Evolutionary conservation across 1,284 basidiomycete species (phyloP).

Genomic region (Irpex rosettiformis): DNA sequence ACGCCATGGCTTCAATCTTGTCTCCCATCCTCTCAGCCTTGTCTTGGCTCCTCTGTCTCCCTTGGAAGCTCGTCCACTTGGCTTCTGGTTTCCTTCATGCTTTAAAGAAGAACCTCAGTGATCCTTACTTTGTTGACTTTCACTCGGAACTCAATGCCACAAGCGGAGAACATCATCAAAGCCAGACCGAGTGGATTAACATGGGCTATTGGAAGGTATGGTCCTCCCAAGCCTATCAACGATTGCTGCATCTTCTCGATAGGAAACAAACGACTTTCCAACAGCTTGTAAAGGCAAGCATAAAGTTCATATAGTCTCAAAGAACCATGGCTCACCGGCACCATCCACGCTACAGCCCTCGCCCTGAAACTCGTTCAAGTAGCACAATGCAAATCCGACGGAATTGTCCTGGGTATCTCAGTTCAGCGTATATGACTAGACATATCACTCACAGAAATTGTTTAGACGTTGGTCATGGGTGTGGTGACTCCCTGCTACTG

Average conservation of each 20-base stretch:
- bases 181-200: constrained; percentile 63
- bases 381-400: constrained; percentile 37
- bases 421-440: not conserved
- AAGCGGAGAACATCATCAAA: not conserved
- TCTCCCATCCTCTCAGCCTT: not conserved
- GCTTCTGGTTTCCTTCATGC: not conserved
- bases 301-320: not conserved
- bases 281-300: constrained; percentile 58
- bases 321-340: not conserved
- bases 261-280: constrained; percentile 53
- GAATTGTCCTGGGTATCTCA: constrained; percentile 46
- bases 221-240: not conserved
- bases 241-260: constrained; percentile 1
- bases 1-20: not conserved
- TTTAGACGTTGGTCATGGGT: constrained; percentile 62
- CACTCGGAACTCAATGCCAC: not conserved
- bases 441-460: not conserved
- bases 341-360: constrained; percentile 39
- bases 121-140: constrained; percentile 1
- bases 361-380: constrained; percentile 48
- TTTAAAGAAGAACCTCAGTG: not conserved
- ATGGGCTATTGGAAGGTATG: constrained; percentile 64
- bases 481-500: constrained; percentile 63
- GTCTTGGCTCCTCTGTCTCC: not conserved
- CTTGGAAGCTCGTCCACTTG: not conserved